These are phyloP conservation scores for Fraxinus paxiana DNA, from an alignment of 305 asterid genomes.

Conservation along the genomic window DNA sequence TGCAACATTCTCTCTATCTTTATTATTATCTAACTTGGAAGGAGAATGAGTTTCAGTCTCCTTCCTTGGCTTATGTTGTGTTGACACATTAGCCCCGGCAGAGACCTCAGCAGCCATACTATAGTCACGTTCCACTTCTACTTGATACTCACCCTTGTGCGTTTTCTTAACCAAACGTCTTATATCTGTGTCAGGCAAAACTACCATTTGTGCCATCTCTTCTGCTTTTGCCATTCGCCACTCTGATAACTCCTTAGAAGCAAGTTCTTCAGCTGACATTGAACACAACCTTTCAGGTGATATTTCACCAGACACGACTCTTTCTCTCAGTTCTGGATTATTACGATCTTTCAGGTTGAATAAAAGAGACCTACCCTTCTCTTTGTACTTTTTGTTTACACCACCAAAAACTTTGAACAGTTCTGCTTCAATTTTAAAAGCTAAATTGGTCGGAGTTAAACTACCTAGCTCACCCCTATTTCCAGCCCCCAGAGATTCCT, in stretches of 20 bases:
- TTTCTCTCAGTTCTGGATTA: slow-evolving; percentile 89
- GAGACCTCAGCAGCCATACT: slow-evolving; percentile 61
- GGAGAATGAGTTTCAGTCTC: slow-evolving; percentile 39
- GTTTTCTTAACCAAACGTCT: slow-evolving; percentile 90
- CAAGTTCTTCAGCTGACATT: slow-evolving; percentile 98
- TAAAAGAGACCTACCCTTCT: slow-evolving; percentile 73
- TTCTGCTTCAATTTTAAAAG: slow-evolving; percentile 66
- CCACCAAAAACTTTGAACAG: slow-evolving; percentile 76
- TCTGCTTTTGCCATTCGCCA: slow-evolving; percentile 98
- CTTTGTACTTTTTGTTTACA: slow-evolving; percentile 92
- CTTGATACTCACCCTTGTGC: slow-evolving; percentile 95
- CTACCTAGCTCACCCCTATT: slow-evolving; percentile 18
- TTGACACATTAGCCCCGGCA: slow-evolving; percentile 47
- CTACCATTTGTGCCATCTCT: slow-evolving; percentile 85
- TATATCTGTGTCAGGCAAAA: slow-evolving; percentile 84
- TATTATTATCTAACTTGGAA: slow-evolving; percentile 32
- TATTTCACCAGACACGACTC: slow-evolving; percentile 82
- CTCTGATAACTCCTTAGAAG: slow-evolving; percentile 92
- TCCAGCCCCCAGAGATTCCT: slow-evolving; percentile 32
- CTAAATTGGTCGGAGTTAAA: slow-evolving; percentile 52
- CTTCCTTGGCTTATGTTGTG: slow-evolving; percentile 36
- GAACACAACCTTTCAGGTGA: slow-evolving; percentile 81
- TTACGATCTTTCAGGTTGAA: slow-evolving; percentile 76
- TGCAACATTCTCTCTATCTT: slow-evolving; percentile 35
- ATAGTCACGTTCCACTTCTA: slow-evolving; percentile 72